Conservation (phyloP, 1,284 basidiomycete genomes). For the Naganishia albida region DNA sequence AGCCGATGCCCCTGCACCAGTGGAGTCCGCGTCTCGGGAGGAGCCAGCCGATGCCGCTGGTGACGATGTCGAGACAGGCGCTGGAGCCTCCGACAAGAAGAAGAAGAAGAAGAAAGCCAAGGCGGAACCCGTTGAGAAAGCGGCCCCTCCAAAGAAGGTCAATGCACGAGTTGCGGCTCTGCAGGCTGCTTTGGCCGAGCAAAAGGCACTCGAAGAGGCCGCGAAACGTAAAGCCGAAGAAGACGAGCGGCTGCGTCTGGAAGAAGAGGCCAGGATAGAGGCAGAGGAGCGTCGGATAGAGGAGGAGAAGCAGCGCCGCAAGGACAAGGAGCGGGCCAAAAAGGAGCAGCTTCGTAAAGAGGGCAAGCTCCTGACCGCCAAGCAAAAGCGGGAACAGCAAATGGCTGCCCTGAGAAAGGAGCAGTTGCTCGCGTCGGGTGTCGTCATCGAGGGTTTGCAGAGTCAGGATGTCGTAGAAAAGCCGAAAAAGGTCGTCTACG, state of each 20-base stretch:
- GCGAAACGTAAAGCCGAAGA: conserved; percentile 36
- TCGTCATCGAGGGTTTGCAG: conserved; percentile 81
- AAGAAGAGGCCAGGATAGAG: conserved; percentile 72
- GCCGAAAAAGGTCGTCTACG: conserved; percentile 74
- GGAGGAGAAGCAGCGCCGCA: conserved; percentile 71
- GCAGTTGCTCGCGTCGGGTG: conserved; percentile 85
- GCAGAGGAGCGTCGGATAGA: conserved; percentile 87
- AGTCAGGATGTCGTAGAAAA: conserved; percentile 56
- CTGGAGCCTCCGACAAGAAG: conserved; percentile 57
- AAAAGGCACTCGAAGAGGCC: conserved; percentile 79
- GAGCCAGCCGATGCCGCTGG: conserved; percentile 42
- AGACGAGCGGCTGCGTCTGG: conserved; percentile 71
- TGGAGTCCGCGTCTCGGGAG: conserved; percentile 37
- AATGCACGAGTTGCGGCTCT: conserved; percentile 64
- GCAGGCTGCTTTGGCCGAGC: conserved; percentile 84
- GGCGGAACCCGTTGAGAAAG: conserved; percentile 69
- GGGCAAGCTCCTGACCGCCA: conserved; percentile 85
- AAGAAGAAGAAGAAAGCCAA: conserved; percentile 90
- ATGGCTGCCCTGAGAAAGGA: conserved; percentile 88
- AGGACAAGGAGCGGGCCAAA: conserved; percentile 92
- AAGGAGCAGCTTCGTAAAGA: conserved; percentile 83
- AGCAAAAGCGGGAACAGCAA: conserved; percentile 92
- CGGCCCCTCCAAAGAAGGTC: conserved; percentile 66
- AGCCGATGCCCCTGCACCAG: conserved; percentile 38
- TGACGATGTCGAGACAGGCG: conserved; percentile 59